A percentile compares a stretch with the other conserved stretches of the same genome.
phyloP scores from a whole-genome alignment of 2,329 filamentous ascomycete species.

The Arthroderma sp. region DNA sequence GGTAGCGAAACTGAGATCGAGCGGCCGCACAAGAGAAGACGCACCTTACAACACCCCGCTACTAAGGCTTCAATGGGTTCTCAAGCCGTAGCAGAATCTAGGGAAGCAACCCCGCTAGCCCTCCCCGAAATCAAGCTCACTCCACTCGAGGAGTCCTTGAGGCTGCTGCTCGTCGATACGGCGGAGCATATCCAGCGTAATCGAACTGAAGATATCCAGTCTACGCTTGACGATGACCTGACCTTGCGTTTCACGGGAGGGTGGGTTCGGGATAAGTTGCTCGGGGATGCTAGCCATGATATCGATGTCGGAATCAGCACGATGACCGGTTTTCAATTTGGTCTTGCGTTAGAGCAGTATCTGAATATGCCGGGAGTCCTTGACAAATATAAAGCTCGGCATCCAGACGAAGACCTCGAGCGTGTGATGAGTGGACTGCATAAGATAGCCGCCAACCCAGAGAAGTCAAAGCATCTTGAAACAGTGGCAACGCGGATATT shows the following conservation, averaged over 20 bases:
- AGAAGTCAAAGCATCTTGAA: conserved; percentile 92
- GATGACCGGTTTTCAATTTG: conserved; percentile 38
- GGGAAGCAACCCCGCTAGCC: conserved; percentile 2
- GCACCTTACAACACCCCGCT: conserved; percentile 15
- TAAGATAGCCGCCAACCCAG: conserved; percentile 82
- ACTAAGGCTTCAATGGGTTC: conserved; percentile 3
- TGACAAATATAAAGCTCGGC: conserved; percentile 33
- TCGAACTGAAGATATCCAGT: conserved; percentile 27
- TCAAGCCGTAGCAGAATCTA: conserved; percentile 14
- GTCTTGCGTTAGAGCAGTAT: conserved; percentile 31
- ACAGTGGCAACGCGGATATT: conserved; percentile 78
- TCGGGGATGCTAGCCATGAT: conserved; percentile 34
- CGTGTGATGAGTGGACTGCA: conserved; percentile 59
- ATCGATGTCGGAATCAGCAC: conserved; percentile 38
- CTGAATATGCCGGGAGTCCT: conserved; percentile 27
- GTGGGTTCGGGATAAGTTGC: conserved; percentile 39
- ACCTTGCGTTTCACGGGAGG: conserved; percentile 37
- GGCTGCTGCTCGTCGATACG: conserved; percentile 69
- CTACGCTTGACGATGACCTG: conserved; percentile 14
- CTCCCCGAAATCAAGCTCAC: conserved; percentile 47
- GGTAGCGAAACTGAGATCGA: conserved; percentile 3
- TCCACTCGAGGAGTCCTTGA: conserved; percentile 57
- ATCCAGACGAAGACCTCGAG: conserved; percentile 29
- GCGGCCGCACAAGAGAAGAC: conserved; percentile 21
- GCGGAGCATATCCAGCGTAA: conserved; percentile 47